These are phyloP conservation scores for Aspergillus fischeri DNA, from an alignment of 2,329 filamentous ascomycete species.

Conservation along the genomic window DNA sequence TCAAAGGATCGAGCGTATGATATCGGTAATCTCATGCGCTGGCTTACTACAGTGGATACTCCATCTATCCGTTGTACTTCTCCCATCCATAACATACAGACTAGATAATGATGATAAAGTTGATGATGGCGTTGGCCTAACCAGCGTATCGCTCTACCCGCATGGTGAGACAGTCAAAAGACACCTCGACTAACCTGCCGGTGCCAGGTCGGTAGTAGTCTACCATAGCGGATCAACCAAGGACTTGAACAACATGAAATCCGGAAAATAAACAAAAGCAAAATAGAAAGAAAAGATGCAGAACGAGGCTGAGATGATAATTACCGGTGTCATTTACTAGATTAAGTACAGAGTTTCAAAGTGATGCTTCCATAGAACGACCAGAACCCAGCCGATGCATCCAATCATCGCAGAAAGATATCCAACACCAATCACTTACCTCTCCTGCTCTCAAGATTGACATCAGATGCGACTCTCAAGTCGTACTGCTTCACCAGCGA, in stretches of 20 bases:
- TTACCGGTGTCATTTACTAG: neutral
- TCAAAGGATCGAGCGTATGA: neutral
- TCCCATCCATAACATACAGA: neutral
- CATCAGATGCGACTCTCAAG: neutral
- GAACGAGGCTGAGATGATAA: neutral
- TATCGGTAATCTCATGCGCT: neutral
- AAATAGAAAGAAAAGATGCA: neutral
- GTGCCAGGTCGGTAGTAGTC: too few species aligned
- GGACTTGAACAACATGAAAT: neutral
- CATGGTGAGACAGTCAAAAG: neutral
- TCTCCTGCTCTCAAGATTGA: neutral
- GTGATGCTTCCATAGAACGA: slow-evolving; percentile 19
- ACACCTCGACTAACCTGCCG: neutral
- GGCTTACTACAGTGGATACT: neutral
- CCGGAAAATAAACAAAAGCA: neutral
- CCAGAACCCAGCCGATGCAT: slow-evolving; percentile 8
- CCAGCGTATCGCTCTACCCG: slow-evolving; percentile 5
- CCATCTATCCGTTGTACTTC: neutral
- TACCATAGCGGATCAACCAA: neutral
- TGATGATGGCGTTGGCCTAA: neutral
- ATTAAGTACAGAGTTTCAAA: slow-evolving; percentile 14
- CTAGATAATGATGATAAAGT: neutral
- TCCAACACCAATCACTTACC: slow-evolving; percentile 1
- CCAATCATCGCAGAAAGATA: slow-evolving; percentile 13
- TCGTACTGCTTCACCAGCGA: neutral